A percentile compares a stretch with the other conserved stretches of the same genome.
Conservation (phyloP, 768 basidiomycete genomes). For the Naematelia aurantialba region DNA sequence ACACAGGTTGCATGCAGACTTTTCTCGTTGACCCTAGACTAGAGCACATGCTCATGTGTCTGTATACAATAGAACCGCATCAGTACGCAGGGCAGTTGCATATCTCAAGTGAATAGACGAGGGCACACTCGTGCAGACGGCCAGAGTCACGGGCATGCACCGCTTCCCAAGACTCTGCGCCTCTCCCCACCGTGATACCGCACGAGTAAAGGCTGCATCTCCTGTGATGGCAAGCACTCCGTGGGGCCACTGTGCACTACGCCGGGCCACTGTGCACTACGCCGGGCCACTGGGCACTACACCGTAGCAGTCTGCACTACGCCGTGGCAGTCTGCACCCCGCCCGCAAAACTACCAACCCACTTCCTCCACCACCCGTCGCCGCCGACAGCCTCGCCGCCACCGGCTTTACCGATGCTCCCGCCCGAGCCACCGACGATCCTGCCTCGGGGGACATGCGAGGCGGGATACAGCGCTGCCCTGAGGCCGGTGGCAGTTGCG, state of each 20-base stretch:
- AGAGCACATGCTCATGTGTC: no score
- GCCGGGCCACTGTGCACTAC: conserved; percentile 40
- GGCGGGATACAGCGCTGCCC: conserved; percentile 38
- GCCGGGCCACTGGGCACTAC: no score
- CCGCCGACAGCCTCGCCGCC: conserved; percentile 38
- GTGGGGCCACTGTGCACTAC: neutral
- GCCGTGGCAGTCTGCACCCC: conserved; percentile 41
- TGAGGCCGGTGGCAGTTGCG: conserved; percentile 23
- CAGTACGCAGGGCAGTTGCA: no score
- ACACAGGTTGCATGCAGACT: no score
- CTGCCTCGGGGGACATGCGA: conserved; percentile 35
- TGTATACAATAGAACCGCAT: no score
- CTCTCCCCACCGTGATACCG: no score
- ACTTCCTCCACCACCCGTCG: conserved; percentile 45
- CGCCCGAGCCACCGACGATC: conserved; percentile 37
- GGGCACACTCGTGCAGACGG: no score
- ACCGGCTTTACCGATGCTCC: conserved; percentile 18
- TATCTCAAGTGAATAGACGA: no score
- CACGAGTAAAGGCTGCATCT: neutral
- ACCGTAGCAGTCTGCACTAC: neutral
- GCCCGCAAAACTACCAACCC: conserved; percentile 44
- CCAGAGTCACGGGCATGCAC: no score
- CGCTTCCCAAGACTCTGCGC: no score
- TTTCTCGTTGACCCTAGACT: no score
- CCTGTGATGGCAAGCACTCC: neutral